phyloP scores from a whole-genome alignment of 2,329 filamentous ascomycete species.

The Hymenotorrendiella dingleyae region DNA sequence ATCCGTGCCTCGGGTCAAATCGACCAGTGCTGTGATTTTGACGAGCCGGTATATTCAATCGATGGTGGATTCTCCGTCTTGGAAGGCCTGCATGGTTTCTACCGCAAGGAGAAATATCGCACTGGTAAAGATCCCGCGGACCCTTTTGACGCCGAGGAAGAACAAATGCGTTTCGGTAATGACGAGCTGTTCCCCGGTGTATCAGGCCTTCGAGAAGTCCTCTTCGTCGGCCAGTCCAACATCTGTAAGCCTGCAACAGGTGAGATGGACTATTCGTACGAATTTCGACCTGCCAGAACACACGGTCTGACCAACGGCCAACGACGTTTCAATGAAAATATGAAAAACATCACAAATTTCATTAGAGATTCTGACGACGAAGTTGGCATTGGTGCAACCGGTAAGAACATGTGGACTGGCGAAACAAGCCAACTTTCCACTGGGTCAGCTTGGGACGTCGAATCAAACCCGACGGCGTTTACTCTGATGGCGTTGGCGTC shows the following conservation, averaged over 20 bases:
- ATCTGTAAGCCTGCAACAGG: conserved; percentile 3
- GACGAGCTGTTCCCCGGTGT: not conserved
- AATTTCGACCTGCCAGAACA: conserved; percentile 4
- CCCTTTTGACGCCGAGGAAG: too few species aligned
- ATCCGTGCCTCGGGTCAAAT: not conserved
- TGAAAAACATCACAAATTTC: too few species aligned
- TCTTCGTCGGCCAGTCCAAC: conserved; percentile 5
- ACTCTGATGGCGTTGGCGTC: conserved; percentile 3
- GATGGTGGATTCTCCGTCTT: conserved; percentile 4
- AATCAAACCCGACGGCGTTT: not conserved
- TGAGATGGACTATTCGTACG: not conserved
- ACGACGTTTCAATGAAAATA: not conserved
- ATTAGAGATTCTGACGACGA: not conserved
- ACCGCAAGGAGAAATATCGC: not conserved
- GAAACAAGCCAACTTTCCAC: conserved; percentile 10
- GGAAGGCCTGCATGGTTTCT: conserved; percentile 9
- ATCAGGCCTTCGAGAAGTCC: conserved; percentile 6
- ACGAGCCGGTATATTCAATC: not conserved
- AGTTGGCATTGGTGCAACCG: not conserved
- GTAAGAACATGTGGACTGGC: conserved; percentile 8
- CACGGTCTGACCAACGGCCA: conserved; percentile 9
- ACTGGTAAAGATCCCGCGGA: too few species aligned
- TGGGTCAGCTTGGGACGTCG: conserved; percentile 8
- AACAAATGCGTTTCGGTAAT: too few species aligned
- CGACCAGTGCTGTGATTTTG: conserved; percentile 4